phyloP scores from a whole-genome alignment of 306 rosid species.

The Datisca glomerata region DNA sequence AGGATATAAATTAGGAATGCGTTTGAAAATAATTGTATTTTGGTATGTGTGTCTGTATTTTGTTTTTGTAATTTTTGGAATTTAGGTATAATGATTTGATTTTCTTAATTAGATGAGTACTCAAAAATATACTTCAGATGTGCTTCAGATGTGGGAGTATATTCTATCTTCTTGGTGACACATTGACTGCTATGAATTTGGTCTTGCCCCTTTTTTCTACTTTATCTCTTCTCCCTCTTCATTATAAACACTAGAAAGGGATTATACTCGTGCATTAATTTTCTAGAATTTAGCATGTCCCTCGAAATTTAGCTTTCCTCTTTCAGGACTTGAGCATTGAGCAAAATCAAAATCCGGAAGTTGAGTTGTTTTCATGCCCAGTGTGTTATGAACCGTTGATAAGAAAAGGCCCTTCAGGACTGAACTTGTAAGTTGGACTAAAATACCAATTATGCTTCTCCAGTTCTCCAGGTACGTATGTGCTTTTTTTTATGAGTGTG shows the following conservation, averaged over 20 bases:
- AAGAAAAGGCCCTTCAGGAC: constrained; percentile 80
- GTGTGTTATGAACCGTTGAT: constrained; percentile 77
- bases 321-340: constrained; percentile 30
- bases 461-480: background rate
- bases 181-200: background rate
- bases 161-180: background rate
- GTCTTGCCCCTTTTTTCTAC: background rate
- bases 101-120: too few relatives aligned
- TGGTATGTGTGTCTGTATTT: too few relatives aligned
- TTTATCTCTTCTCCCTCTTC: too few relatives aligned
- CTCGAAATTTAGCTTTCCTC: background rate
- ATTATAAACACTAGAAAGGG: too few relatives aligned
- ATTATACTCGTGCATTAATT: too few relatives aligned
- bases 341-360: constrained; percentile 26
- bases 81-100: too few relatives aligned
- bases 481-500: constrained; percentile 8
- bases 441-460: background rate
- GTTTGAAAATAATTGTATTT: too few relatives aligned
- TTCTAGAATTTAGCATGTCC: background rate
- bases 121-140: too few relatives aligned
- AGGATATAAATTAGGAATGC: too few relatives aligned
- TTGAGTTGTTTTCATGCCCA: constrained; percentile 66
- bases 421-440: constrained; percentile 55
- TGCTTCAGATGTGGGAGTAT: too few relatives aligned
- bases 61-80: too few relatives aligned